These are phyloP conservation scores for Leccinellum rugosiceps DNA, from an alignment of 768 basidiomycete genomes.

Conservation along the genomic window DNA sequence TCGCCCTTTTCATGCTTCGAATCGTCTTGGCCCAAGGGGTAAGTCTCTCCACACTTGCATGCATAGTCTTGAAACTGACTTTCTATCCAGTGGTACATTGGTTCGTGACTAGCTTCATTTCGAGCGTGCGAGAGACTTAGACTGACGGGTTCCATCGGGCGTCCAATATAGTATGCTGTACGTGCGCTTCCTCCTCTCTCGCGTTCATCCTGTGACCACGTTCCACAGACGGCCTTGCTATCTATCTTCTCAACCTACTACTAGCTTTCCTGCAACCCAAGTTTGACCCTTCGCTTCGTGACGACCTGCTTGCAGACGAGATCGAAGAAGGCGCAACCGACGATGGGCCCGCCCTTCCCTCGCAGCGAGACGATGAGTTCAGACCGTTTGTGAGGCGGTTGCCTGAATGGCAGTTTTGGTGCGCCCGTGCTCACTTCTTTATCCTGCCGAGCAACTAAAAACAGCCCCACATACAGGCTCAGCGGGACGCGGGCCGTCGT, in stretches of 20 bases:
- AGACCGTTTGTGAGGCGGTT: conserved; percentile 92
- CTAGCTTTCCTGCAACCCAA: conserved; percentile 97
- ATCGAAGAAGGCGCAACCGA: conserved; percentile 89
- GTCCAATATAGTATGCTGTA: conserved; percentile 59
- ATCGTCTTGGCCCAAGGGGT: conserved; percentile 90
- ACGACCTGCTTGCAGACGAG: conserved; percentile 90
- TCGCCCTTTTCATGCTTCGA: conserved; percentile 76
- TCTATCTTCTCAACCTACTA: conserved; percentile 93
- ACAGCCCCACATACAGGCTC: conserved; percentile 52
- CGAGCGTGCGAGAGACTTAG: background rate
- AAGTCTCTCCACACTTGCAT: conserved; percentile 29
- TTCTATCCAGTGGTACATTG: conserved; percentile 79
- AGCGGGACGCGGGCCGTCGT: conserved; percentile 87
- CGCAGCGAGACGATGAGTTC: conserved; percentile 88
- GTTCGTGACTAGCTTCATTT: conserved; percentile 43
- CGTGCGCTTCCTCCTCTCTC: conserved; percentile 28
- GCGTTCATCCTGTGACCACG: background rate
- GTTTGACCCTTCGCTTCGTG: conserved; percentile 94
- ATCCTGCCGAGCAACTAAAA: conserved; percentile 1
- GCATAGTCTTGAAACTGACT: conserved; percentile 1
- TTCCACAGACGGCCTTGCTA: conserved; percentile 77
- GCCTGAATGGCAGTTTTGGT: conserved; percentile 98
- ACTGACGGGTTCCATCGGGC: background rate
- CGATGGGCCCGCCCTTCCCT: conserved; percentile 54
- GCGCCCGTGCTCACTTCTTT: conserved; percentile 14